Percentiles rank a stretch among this genome's conserved stretches.
These are phyloP conservation scores for Endocalyx cinctus DNA, from an alignment of 2,329 filamentous ascomycete species.

Conservation along the genomic window DNA sequence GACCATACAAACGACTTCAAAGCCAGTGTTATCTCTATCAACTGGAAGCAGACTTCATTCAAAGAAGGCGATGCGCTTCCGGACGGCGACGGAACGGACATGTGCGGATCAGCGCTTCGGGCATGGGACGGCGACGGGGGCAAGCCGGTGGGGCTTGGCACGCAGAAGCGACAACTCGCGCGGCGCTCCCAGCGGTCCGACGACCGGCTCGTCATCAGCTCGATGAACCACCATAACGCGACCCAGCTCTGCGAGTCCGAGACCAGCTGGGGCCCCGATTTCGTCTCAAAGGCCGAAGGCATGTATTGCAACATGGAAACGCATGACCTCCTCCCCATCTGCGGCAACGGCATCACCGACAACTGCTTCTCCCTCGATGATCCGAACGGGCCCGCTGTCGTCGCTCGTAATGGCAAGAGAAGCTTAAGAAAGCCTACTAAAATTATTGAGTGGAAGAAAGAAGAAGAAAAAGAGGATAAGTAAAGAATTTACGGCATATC, in stretches of 20 bases:
- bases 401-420: conserved; percentile 1
- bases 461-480: too few relatives aligned
- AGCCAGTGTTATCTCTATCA: conserved; percentile 3
- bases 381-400: not conserved
- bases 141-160: conserved; percentile 1
- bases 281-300: conserved; percentile 24
- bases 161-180: conserved; percentile 1
- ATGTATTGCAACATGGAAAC: conserved; percentile 29
- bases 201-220: conserved; percentile 18
- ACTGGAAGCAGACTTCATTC: too few relatives aligned
- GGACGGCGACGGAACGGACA: conserved; percentile 2
- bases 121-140: conserved; percentile 3
- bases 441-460: conserved; percentile 4
- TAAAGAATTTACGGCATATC: too few relatives aligned
- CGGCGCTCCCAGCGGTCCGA: conserved; percentile 4
- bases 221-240: conserved; percentile 21
- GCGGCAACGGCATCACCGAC: conserved; percentile 7
- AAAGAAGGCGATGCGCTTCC: too few relatives aligned
- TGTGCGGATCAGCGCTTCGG: conserved; percentile 5
- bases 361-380: conserved; percentile 16
- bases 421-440: not conserved
- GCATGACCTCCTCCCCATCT: conserved; percentile 22
- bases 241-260: conserved; percentile 23
- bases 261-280: conserved; percentile 26
- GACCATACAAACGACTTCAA: conserved; percentile 9